Evolutionary conservation across 768 basidiomycete genomes (phyloP), one percentile per base, ranked within the genome.

Genomic region (Clitopilus passeckerianus): DNA sequence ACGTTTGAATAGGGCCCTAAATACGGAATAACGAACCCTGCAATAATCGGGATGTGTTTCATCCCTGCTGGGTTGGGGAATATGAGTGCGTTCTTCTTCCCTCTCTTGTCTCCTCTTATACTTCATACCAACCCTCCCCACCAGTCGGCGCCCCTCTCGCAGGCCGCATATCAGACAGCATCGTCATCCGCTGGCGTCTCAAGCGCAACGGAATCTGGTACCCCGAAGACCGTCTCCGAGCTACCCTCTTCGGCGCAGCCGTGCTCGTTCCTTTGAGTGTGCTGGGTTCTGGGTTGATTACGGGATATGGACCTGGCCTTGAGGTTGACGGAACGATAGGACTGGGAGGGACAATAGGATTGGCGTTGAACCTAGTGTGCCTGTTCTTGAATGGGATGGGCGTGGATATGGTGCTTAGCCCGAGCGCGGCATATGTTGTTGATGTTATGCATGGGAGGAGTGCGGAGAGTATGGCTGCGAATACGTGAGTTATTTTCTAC

Each of bases 381-480:
- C 65, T 91, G 7, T 89, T 89, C 64, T 57, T 81, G 41, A 89
- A 87, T 59, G 84, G 87, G n/a, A 33, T 87, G 18, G 87, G 88
- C 20, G 89, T 89, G 65, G 82, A 88, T 63, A 65, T 83, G 52
- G 79, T 82, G 10, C 71, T 88, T 37, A 77, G 79, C 7, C 86
- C 87, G 0, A 73, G 74, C 16, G 75, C 81, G 9, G 76, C 87
- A 5, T 89, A 88, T 61, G 70, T 72, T 27, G 79, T 89, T 5
- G 89, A 90, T 61, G 69, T 88, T 12, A 62, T 89, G 70, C 86
- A 83, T 34, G 66, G 74, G 24, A 76, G 78, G 20, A 88, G 87
- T 61, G 85, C 87, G 2, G 87, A 90, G 65, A 75, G 77, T n/a
- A 76, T 80, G 69, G 87, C 85, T 2, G 86, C 82, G 0, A 74